Evolutionary conservation across 495 filamentous ascomycete genomes (phyloP).

Genomic region (Diplogelasinospora grovesii): DNA sequence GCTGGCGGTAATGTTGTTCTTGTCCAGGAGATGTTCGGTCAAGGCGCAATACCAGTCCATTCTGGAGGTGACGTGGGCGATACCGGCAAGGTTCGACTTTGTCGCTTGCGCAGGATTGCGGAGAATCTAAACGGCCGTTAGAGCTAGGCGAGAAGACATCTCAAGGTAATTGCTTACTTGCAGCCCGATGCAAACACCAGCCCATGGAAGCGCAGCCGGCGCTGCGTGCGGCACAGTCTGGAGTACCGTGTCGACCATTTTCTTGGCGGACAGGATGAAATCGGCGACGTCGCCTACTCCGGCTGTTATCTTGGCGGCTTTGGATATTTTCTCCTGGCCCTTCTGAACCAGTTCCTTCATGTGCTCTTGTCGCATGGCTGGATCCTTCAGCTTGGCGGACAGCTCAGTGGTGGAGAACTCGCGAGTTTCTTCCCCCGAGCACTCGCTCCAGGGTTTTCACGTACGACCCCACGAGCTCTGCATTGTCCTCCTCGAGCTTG

Average conservation of each 20-base stretch:
- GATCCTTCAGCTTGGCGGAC: conserved; percentile 7
- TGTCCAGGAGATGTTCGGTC: conserved; percentile 17
- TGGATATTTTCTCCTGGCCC: conserved; percentile 14
- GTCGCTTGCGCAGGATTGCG: conserved; percentile 20
- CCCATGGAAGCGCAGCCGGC: conserved; percentile 19
- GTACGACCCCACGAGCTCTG: conserved; percentile 16
- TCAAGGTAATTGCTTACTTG: conserved; percentile 9
- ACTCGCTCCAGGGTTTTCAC: conserved; percentile 12
- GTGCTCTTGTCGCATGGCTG: conserved; percentile 10
- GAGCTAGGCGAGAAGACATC: conserved; percentile 3
- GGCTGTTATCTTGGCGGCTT: conserved; percentile 10
- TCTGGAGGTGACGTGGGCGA: conserved; percentile 24
- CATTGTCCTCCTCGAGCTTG: conserved; percentile 14
- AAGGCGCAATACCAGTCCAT: conserved; percentile 33
- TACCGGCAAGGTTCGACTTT: conserved; percentile 23
- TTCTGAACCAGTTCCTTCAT: conserved; percentile 16
- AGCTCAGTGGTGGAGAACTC: conserved; percentile 1
- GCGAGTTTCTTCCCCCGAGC: conserved; percentile 6
- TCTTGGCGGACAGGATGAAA: conserved; percentile 13
- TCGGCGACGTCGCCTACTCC: conserved; percentile 14
- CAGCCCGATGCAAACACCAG: conserved; percentile 16
- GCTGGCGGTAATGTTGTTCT: too few relatives aligned
- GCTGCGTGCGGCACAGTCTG: conserved; percentile 13
- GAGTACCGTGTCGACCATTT: conserved; percentile 13
- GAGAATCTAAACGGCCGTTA: conserved; percentile 13